Percentiles rank a stretch among this genome's conserved stretches.
These are phyloP conservation scores for Rhodamnia rubescens DNA, from an alignment of 345 rosid genomes.

Conservation along the genomic window DNA sequence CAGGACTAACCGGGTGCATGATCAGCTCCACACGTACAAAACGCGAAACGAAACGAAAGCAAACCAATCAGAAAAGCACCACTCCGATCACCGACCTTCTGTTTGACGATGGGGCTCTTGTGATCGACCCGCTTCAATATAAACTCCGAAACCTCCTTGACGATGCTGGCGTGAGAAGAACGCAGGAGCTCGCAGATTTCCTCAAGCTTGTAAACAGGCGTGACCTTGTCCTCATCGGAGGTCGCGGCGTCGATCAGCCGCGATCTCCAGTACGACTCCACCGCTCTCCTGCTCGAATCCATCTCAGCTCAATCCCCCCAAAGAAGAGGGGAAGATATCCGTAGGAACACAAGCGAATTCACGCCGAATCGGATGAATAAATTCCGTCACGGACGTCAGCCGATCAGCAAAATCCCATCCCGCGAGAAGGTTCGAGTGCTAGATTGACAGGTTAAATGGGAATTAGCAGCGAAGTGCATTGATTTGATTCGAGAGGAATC, in stretches of 20 bases:
- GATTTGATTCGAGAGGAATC: not conserved
- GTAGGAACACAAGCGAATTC: not conserved
- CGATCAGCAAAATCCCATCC: not conserved
- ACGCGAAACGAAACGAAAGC: not conserved
- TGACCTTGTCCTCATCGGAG: conserved; percentile 73
- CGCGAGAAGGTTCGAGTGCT: not conserved
- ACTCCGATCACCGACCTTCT: conserved; percentile 40
- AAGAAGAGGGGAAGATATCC: too few relatives aligned
- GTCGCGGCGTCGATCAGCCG: conserved; percentile 84
- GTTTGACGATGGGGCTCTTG: conserved; percentile 85
- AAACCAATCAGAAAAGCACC: not conserved
- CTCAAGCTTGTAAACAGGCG: conserved; percentile 92
- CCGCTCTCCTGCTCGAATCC: conserved; percentile 98
- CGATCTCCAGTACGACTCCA: conserved; percentile 97
- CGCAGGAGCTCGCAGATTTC: conserved; percentile 89
- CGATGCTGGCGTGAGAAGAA: conserved; percentile 70
- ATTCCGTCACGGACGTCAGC: not conserved
- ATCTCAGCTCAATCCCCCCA: conserved; percentile 11
- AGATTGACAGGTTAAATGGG: not conserved
- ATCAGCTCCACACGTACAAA: not conserved
- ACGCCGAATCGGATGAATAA: not conserved
- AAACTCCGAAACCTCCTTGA: conserved; percentile 75
- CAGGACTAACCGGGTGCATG: not conserved
- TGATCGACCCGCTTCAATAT: conserved; percentile 80
- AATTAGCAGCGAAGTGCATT: not conserved